A percentile compares a stretch with the other conserved stretches of the same genome.
Conservation (phyloP, 441 rosid genomes). For the Erodium moschatum region DNA sequence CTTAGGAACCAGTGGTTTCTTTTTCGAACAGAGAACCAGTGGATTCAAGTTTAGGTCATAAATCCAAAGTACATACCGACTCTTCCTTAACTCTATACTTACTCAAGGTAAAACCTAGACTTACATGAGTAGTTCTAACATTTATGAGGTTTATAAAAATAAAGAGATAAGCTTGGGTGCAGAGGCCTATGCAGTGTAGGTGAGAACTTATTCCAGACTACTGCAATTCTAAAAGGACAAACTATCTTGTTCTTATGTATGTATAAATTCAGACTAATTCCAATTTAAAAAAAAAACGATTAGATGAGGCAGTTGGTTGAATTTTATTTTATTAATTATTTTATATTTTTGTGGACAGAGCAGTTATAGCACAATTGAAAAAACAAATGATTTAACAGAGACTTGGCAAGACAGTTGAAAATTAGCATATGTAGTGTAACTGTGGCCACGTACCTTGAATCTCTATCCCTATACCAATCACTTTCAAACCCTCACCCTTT, state of each 20-base stretch:
- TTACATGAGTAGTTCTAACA: no score
- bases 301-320: background rate
- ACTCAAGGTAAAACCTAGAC: no score
- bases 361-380: no score
- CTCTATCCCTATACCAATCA: background rate
- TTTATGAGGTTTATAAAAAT: background rate
- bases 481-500: no score
- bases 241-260: no score
- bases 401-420: background rate
- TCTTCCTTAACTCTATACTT: no score
- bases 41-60: no score
- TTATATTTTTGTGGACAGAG: background rate
- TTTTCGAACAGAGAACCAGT: no score
- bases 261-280: background rate
- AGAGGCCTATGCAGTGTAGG: background rate
- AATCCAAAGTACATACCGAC: no score
- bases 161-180: background rate
- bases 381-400: background rate
- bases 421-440: background rate
- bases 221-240: no score
- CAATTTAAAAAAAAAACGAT: background rate
- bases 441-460: slow-evolving; percentile 2
- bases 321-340: background rate
- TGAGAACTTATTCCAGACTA: background rate
- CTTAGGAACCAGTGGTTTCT: no score